A percentile compares a stretch with the other conserved stretches of the same genome.
phyloP scores from a whole-genome alignment of 176 grass and related monocot genomes.

The Avena insularis region DNA sequence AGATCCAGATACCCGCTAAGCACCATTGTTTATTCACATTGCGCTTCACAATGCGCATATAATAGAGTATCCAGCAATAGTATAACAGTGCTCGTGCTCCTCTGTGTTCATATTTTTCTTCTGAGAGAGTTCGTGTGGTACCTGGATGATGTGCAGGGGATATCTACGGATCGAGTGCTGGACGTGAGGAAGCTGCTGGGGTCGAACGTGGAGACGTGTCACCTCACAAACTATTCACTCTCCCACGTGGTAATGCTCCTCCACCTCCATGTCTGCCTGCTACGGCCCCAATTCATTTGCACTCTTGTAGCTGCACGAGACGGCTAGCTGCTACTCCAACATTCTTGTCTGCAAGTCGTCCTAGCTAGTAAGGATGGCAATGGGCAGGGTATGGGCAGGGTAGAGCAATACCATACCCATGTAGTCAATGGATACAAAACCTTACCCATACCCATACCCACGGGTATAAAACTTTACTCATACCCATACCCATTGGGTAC shows the following conservation, averaged over 20 bases:
- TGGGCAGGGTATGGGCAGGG: too few relatives aligned
- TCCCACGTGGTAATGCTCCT: constrained; percentile 71
- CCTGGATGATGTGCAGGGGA: constrained; percentile 57
- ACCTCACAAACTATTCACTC: constrained; percentile 92
- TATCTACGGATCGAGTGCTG: constrained; percentile 88
- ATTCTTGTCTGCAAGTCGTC: neutral
- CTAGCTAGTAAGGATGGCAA: too few relatives aligned
- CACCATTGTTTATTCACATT: neutral
- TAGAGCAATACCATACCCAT: too few relatives aligned
- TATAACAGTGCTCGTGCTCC: neutral
- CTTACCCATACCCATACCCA: too few relatives aligned
- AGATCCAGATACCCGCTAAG: neutral
- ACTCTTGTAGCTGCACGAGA: neutral
- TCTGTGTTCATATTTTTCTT: neutral
- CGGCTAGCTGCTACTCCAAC: neutral
- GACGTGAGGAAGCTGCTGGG: constrained; percentile 84
- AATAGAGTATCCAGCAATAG: neutral
- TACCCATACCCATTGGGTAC: too few relatives aligned
- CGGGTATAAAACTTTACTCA: too few relatives aligned
- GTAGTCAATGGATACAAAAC: too few relatives aligned
- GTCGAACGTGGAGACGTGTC: constrained; percentile 86
- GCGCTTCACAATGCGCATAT: neutral
- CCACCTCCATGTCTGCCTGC: neutral
- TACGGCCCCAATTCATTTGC: constrained; percentile 13
- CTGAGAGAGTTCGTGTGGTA: neutral